Percentiles rank a stretch among this genome's conserved stretches.
Conservation (phyloP, 1,139 yeast genomes). For the Hemisphaericaspora lyxosophila region DNA sequence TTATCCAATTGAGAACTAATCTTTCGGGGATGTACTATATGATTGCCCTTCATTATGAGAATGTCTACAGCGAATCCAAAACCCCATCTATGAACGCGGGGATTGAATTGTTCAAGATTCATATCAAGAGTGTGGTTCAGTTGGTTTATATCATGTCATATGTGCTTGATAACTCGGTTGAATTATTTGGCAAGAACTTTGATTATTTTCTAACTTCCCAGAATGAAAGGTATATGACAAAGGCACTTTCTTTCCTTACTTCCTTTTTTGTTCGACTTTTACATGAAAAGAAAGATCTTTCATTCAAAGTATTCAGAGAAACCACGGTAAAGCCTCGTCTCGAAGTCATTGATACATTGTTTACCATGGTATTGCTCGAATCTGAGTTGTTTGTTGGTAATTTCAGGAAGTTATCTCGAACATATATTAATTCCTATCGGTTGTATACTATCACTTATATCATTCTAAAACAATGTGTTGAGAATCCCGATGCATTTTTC, state of each 20-base stretch:
- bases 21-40: conserved; percentile 45
- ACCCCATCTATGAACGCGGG: conserved; percentile 41
- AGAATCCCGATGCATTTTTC: conserved; percentile 41
- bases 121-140: conserved; percentile 44
- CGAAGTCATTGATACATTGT: conserved; percentile 37
- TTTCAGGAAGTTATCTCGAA: conserved; percentile 38
- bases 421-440: conserved; percentile 43
- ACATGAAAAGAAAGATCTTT: conserved; percentile 39
- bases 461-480: conserved; percentile 45
- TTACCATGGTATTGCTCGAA: conserved; percentile 37
- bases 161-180: conserved; percentile 45
- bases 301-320: conserved; percentile 23
- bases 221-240: conserved; percentile 45
- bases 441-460: conserved; percentile 45
- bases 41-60: conserved; percentile 45
- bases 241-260: conserved; percentile 42
- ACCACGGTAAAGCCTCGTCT: conserved; percentile 26
- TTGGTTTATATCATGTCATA: conserved; percentile 47
- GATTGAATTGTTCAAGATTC: conserved; percentile 45
- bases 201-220: conserved; percentile 41
- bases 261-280: conserved; percentile 43
- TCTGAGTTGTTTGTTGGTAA: conserved; percentile 49
- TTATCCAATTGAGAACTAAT: conserved; percentile 42
- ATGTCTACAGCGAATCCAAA: conserved; percentile 28
- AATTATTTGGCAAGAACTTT: conserved; percentile 42